phyloP scores from a whole-genome alignment of 768 basidiomycete species.

The Podaxis sp. region DNA sequence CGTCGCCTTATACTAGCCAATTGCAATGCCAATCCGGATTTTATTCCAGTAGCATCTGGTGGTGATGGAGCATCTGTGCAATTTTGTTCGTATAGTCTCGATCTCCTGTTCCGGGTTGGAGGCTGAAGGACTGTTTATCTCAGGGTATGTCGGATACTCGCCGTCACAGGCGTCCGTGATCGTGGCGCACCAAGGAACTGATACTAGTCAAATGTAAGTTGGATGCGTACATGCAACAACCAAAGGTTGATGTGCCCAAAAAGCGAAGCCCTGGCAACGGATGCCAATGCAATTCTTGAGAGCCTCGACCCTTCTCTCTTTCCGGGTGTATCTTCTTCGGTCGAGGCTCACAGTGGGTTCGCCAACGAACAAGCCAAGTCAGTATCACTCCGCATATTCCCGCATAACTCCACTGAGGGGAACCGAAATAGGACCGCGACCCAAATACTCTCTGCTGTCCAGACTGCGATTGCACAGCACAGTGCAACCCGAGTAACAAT shows the following conservation, averaged over 20 bases:
- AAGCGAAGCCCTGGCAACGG: slow-evolving; percentile 35
- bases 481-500: slow-evolving; percentile 31
- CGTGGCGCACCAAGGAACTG: slow-evolving; percentile 33
- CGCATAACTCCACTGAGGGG: not conserved
- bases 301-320: slow-evolving; percentile 33
- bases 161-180: slow-evolving; percentile 22
- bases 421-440: slow-evolving; percentile 31
- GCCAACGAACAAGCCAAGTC: slow-evolving; percentile 36
- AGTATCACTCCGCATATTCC: slow-evolving; percentile 4
- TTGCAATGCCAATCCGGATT: slow-evolving; percentile 20
- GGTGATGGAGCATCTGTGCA: slow-evolving; percentile 40
- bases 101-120: not conserved
- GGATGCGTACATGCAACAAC: not conserved
- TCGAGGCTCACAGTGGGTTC: slow-evolving; percentile 44
- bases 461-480: slow-evolving; percentile 29
- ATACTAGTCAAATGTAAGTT: slow-evolving; percentile 29
- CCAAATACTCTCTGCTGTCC: slow-evolving; percentile 34
- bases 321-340: slow-evolving; percentile 34
- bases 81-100: slow-evolving; percentile 30
- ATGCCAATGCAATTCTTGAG: slow-evolving; percentile 28
- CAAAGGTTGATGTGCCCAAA: not conserved
- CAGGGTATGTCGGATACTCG: slow-evolving; percentile 12
- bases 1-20: not conserved
- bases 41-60: slow-evolving; percentile 45
- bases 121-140: not conserved